These are phyloP conservation scores for Diophrys appendiculata DNA, from an alignment of 73 alveolate species.

Conservation along the genomic window DNA sequence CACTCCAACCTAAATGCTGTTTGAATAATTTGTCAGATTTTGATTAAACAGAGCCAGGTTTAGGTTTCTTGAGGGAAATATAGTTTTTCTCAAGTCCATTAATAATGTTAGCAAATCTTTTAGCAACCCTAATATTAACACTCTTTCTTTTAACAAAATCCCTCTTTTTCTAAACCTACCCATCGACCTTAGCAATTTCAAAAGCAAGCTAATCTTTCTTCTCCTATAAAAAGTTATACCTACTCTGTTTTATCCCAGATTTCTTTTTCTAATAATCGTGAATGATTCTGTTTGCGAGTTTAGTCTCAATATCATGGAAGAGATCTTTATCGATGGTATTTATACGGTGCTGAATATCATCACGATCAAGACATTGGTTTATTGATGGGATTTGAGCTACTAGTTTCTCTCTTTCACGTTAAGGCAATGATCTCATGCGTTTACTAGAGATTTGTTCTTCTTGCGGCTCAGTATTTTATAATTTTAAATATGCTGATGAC, in stretches of 20 bases:
- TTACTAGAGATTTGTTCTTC: not conserved
- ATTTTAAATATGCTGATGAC: not conserved
- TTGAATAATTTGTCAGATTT: no score
- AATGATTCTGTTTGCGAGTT: conserved; percentile 2
- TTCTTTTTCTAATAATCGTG: not conserved
- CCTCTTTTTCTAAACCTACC: not conserved
- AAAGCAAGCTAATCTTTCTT: not conserved
- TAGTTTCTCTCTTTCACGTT: not conserved
- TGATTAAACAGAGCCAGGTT: not conserved
- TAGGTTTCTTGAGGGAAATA: not conserved
- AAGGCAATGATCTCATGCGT: not conserved
- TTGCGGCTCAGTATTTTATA: not conserved
- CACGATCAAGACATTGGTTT: conserved; percentile 3
- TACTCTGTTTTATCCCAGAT: not conserved
- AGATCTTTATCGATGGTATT: not conserved
- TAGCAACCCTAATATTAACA: not conserved
- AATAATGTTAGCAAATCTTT: not conserved
- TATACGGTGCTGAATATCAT: not conserved
- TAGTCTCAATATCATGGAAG: not conserved
- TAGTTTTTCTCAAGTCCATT: not conserved
- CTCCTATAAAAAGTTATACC: not conserved
- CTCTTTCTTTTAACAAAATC: not conserved
- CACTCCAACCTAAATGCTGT: not conserved
- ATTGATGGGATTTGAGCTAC: not conserved
- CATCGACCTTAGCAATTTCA: not conserved